Evolutionary conservation across 768 basidiomycete genomes (phyloP), one percentile per base, ranked within the genome.

Genomic region (Panaeolus cyanescens): DNA sequence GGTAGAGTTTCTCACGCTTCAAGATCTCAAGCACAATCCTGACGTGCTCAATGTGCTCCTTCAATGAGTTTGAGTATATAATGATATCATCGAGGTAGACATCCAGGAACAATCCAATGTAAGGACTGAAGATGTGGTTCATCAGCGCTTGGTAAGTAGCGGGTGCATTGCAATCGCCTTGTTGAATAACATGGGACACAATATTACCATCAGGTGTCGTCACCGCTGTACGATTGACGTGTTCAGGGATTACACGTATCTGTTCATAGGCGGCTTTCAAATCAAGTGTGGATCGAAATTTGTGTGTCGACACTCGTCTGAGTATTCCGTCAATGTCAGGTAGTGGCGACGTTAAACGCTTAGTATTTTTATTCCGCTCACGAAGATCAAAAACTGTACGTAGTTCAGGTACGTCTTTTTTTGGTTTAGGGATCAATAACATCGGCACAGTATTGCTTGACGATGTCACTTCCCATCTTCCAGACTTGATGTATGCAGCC

Each of bases 181-280:
- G 66, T 22, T 60, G 70, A 39, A 62, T 66, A 0, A 79, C 78
- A 0, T 65, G 59, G 17, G 73, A 73, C 5, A 72, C 69, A 74
- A 78, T 78, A 2, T 70, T 79, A 0, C 78, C 77, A 59, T 73
- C 69, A 17, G 72, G 71, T 0, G 73, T 78, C 0, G 68, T 73
- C 68, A 78, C 53, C 56, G 70, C 31, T n/a, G 62, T 54, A 0
- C 62, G 56, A 4, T 55, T 6, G 28, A 65, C 65, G 58, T 71
- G 67, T 55, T 66, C 68, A 28, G 65, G 62, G 17, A 32, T 19
- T 32, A 56, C 25, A 15, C 31, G 55, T 20, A 56, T 78, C 37
- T 83, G 81, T 60, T 83, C 76, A 66, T 79, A 83, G 0, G 79
- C 77, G 55, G 75, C 70, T 32, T 74, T 71, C 15, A 73, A 62